Base-by-base conservation (phyloP, 2,329 filamentous ascomycete genomes). In the Trichoderma atrobrunneum region DNA sequence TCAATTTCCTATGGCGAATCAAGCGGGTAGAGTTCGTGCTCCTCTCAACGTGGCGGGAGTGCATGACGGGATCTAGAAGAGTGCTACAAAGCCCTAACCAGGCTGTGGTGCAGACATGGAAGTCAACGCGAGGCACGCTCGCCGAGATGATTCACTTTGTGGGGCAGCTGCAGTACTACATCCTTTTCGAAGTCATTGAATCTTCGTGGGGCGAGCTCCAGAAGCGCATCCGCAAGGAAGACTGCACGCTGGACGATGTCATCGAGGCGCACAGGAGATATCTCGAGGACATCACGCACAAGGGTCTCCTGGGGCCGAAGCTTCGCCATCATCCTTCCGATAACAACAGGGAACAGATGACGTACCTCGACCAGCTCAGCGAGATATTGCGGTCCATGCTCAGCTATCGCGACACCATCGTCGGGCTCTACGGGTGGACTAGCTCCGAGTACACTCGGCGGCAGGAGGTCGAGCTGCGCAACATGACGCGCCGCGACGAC, bases 131-230 rank as follows among this genome's bases (percentile, higher is more conserved):
- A 72, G 96, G 95, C 72, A 91, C 91, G 21, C 90, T 98, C 48
- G 95, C 95, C 14, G 97, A 99, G 82, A 99, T 99, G 96, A 93
- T 98, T 18, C 97, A 99, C 81, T 98, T 99, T 79, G 91, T 98
- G 78, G 94, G 94, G 74, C 96, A 99, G 82, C 87, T 99, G 16
- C 96, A 99, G 81, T 98, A 98, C 84, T 99, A 99, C 81, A 98
- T 99, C 76, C 87, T 99, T 11, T 99, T 98, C 78, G 96, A 99
- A 81, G 96, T 99, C 76, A 98, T 99, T 76, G 96, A 99, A 81
- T 92, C 93, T 43, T 96, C 93, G 63, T 99, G 96, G 97, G 93
- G 93, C 74, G 92, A 95, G 78, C 87, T 99, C 3, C 93, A 98
- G 81, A 88, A 89, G 32, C 92, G 92, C 36, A 91, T 98, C 74